These are phyloP conservation scores for Tylopilus intermedius DNA, from an alignment of 768 basidiomycete species.

Conservation along the genomic window DNA sequence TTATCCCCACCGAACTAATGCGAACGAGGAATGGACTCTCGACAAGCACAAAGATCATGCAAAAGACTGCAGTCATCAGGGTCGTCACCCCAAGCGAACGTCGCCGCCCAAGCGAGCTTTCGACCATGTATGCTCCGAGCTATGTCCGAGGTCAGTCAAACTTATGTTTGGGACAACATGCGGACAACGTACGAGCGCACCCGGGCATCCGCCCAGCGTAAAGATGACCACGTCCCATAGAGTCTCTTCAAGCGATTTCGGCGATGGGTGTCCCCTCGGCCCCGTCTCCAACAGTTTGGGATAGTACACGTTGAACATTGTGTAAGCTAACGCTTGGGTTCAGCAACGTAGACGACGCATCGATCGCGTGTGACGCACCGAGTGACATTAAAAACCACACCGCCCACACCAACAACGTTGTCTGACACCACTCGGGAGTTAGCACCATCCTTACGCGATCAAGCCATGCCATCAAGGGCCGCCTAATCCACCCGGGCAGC, in stretches of 20 bases:
- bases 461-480: conserved; percentile 64
- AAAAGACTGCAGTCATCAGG: conserved; percentile 70
- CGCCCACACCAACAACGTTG: conserved; percentile 75
- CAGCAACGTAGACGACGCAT: neutral
- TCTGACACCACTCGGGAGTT: conserved; percentile 67
- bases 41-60: conserved; percentile 62
- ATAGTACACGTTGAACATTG: conserved; percentile 91
- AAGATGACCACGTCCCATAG: conserved; percentile 87
- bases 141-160: conserved; percentile 25
- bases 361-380: conserved; percentile 41
- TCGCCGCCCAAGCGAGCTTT: conserved; percentile 60
- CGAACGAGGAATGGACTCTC: conserved; percentile 54
- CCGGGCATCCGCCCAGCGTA: conserved; percentile 79
- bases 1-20: conserved; percentile 69
- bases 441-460: conserved; percentile 67
- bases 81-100: conserved; percentile 74
- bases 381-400: conserved; percentile 74
- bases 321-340: conserved; percentile 52
- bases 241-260: conserved; percentile 53
- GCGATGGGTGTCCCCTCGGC: conserved; percentile 16
- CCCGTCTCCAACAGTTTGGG: conserved; percentile 76
- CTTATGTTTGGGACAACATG: neutral
- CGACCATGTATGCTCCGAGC: conserved; percentile 84
- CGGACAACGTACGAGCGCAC: conserved; percentile 59
- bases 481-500: conserved; percentile 52